Evolutionary conservation across 306 rosid species (phyloP).

Genomic region (Acacia confusa): DNA sequence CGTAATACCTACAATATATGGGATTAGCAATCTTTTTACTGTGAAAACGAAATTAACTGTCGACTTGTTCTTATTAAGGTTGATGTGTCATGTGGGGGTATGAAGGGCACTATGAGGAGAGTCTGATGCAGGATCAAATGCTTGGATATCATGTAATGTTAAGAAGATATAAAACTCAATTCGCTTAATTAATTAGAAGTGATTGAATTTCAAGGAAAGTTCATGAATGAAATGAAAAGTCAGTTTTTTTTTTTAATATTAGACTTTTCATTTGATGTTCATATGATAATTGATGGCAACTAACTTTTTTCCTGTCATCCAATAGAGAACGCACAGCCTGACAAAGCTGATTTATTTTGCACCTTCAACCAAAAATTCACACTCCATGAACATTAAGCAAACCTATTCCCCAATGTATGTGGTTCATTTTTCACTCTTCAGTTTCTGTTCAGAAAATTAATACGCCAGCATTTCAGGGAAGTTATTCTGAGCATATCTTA

Average conservation of each 20-base stretch:
- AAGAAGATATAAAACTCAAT: background rate
- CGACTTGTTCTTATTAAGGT: background rate
- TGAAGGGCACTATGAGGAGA: background rate
- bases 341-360: background rate
- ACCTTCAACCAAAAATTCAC: background rate
- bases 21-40: background rate
- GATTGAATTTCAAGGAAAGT: background rate
- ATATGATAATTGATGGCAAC: background rate
- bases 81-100: background rate
- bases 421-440: background rate
- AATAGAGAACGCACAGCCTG: background rate
- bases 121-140: background rate
- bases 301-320: background rate
- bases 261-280: background rate
- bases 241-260: background rate
- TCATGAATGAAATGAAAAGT: background rate
- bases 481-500: background rate
- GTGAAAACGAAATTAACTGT: background rate
- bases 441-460: background rate
- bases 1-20: background rate
- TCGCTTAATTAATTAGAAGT: background rate
- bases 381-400: background rate
- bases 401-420: background rate
- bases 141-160: background rate
- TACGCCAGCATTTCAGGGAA: background rate